Base-by-base conservation (phyloP, 345 rosid genomes). In the Cardamine resedifolia region DNA sequence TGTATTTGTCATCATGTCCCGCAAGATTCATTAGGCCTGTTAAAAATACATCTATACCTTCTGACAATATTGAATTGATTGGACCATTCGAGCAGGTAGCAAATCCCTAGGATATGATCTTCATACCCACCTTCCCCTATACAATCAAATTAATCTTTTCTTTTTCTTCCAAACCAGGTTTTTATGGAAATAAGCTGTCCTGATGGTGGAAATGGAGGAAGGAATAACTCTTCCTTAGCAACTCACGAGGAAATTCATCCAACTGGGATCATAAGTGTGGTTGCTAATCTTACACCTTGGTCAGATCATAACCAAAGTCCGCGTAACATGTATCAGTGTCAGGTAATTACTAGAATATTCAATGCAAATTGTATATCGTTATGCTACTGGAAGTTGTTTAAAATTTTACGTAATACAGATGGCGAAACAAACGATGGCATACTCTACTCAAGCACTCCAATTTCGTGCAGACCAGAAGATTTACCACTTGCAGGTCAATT, bases 241-340 rank as follows among this genome's bases (percentile, higher is more conserved):
- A 88, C 96, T 50, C 99, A 91, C 78, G 97, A 91, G 85, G 99
- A 95, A 83, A 84, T 88, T 79, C 89, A 85, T 82, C 97, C 97
- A 57, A 91, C 96, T 67, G 90, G 83, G 65, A 95, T 95, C 96
- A 89, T 95, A 16, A 91, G 99, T 82, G 89, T 90, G 75, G 91
- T 95, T 75, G 97, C 96, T 82, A 95, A 88, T 84, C 97, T 95
- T 64, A 95, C 99, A 63, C 99, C 99, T 58, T 95, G 94, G 90
- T 95, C 99, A 6, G 93, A 95, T 79, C 99, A 95, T 81, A 95
- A 95, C 82, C 99, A 95, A 78, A 95, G 99, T 70, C 99, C 98
- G 10, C 85, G 96, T 33, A 95, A 95, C 75, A 95, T 95, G 99
- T 95, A 95, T 75, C 97, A 91, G 86, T 91, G 97, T 73, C 96